Evolutionary conservation across 257 asterid genomes (phyloP), one percentile per base, ranked within the genome.

Genomic region (Scutellaria galericulata): DNA sequence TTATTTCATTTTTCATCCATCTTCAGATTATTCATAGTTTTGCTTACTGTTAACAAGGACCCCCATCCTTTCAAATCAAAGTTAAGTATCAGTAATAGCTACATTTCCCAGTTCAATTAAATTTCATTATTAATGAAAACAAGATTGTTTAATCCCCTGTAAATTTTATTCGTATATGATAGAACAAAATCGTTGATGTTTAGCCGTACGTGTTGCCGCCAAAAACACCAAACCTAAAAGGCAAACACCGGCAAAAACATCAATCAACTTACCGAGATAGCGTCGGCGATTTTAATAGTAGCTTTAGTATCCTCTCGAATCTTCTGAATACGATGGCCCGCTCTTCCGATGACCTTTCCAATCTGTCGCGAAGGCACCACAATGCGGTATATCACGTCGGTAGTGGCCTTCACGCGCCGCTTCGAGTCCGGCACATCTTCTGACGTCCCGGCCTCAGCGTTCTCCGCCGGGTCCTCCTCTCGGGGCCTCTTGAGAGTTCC

Each of bases 321-420:
- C 88, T 88, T 87, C 93, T 90, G 96, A 75, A 95, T 90, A 14
- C 98, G 94, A 71, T 84, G 89, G 4, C 99, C 98, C n/a, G 69
- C 93, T 76, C 78, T 87, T 52, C 99, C 99, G 4, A 95, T 92
- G 12, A 95, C 98, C 81, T 92, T 95, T 76, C 99, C 98, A 66
- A 95, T 95, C 89, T 92, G 99, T 79, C 88, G 81, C 22, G 96
- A 86, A 35, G 98, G 99, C 45, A 95, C 97, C 62, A 95, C 85
- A 46, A 95, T 92, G 37, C 99, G 95, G 80, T 78, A 95, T 22
- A 95, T 75, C 45, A 95, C 81, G 48, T 95, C 99, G 48, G 83
- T 80, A 4, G 85, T 61, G 59, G 86, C 93, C 79, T 79, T 87
- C 50, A 81, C 81, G 20, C 97, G 90, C 82, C 97, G 86, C 86